Evolutionary conservation across 225 moss, liverwort and hornwort genomes (phyloP).

Genomic region (Physcomitrium patens): DNA sequence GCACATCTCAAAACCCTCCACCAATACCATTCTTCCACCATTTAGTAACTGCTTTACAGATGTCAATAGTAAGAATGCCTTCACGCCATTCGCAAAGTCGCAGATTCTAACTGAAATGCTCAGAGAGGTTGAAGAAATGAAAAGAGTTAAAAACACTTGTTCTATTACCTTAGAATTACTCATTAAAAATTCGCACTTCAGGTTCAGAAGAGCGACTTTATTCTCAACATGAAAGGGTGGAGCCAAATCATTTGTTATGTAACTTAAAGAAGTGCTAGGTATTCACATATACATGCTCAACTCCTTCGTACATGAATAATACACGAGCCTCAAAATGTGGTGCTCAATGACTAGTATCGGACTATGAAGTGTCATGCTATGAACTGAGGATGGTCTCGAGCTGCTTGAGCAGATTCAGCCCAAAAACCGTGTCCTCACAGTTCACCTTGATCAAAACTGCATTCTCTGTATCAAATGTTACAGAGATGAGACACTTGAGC

Average conservation of each 20-base stretch:
- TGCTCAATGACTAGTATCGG: not conserved
- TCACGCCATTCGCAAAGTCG: no score
- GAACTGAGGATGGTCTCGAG: conserved; percentile 74
- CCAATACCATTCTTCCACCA: not conserved
- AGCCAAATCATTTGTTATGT: not conserved
- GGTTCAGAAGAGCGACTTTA: not conserved
- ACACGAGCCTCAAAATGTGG: conserved; percentile 28
- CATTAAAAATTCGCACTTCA: not conserved
- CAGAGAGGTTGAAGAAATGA: not conserved
- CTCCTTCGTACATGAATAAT: not conserved
- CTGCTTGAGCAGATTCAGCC: conserved; percentile 88
- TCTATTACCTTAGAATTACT: not conserved
- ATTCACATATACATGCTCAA: conserved; percentile 17
- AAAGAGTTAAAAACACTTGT: not conserved
- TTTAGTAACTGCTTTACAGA: not conserved
- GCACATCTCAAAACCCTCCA: not conserved
- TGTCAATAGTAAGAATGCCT: no score
- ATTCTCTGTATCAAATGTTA: conserved; percentile 53
- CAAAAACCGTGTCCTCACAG: conserved; percentile 90
- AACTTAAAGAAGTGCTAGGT: not conserved
- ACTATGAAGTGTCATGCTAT: conserved; percentile 33
- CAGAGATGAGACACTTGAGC: conserved; percentile 71
- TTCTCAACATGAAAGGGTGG: conserved; percentile 3
- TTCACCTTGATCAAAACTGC: conserved; percentile 80
- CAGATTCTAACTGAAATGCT: no score